These are phyloP conservation scores for Blastomyces parvus DNA, from an alignment of 2,329 filamentous ascomycete genomes.

Conservation along the genomic window DNA sequence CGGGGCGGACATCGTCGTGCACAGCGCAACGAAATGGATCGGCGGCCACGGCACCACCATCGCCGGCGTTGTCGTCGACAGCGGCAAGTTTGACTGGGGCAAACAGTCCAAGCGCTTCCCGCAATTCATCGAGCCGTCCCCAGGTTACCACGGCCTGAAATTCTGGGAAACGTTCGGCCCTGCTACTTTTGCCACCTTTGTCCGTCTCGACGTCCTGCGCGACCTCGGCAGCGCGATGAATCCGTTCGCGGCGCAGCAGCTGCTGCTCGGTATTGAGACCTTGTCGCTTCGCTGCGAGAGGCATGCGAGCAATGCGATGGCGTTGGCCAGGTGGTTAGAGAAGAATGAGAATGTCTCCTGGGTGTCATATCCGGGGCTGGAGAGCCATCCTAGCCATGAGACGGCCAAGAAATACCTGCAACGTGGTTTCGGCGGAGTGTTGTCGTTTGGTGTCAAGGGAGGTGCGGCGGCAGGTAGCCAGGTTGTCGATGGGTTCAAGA, in stretches of 20 bases:
- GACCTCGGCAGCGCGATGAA: constrained; percentile 76
- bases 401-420: constrained; percentile 78
- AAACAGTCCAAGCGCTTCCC: constrained; percentile 76
- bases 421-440: constrained; percentile 76
- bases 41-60: constrained; percentile 91
- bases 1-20: constrained; percentile 86
- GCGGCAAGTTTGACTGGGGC: constrained; percentile 90
- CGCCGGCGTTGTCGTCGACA: constrained; percentile 74
- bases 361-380: constrained; percentile 87
- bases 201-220: constrained; percentile 80
- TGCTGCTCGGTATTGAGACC: constrained; percentile 82
- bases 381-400: constrained; percentile 69
- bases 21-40: constrained; percentile 96
- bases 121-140: constrained; percentile 79
- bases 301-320: constrained; percentile 73
- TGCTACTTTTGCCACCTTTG: constrained; percentile 71
- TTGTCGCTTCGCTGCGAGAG: constrained; percentile 76
- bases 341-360: constrained; percentile 74
- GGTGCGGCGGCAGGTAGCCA: constrained; percentile 72
- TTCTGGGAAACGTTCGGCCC: constrained; percentile 89
- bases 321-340: constrained; percentile 74
- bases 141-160: constrained; percentile 85
- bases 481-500: constrained; percentile 87
- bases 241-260: constrained; percentile 86
- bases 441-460: constrained; percentile 90